Base-by-base conservation (phyloP, 345 rosid genomes). In the Euphorbia peplus region DNA sequence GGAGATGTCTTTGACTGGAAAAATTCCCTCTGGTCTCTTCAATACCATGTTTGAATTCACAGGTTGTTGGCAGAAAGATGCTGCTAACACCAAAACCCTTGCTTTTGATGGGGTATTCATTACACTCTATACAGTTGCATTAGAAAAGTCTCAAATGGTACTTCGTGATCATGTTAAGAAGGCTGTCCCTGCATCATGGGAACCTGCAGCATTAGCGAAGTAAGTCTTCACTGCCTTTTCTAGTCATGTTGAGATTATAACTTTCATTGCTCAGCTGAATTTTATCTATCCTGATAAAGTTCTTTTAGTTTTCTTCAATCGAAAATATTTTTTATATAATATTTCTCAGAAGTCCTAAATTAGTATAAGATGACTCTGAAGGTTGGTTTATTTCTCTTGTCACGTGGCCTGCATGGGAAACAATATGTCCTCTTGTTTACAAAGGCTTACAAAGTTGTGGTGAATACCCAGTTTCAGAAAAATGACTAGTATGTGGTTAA, bases 121-220 rank as follows among this genome's bases (percentile, higher is more conserved):
- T 75, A 84, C 93, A 19, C 80, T 90, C 14, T 93, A 93, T 73
- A 85, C 90, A 13, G 84, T 88, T 78, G 98, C 92, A 26, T 74
- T 93, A 73, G 97, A 87, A 71, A 93, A 93, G 72, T 89, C 97
- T 70, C 97, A 89, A 25, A 67, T 93, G 69, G 79, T 76, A 52
- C 90, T 90, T 53, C 79, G 87, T 60, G 90, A 93, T 53, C 89
- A 76, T 81, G 93, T 93, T 50, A 90, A 87, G 79, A 83, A 81
- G 75, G 90, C 95, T 18, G 97, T 89, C 26, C 98, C 98, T 55
- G 68, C 93, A 4, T 60, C 89, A 35, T 93, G 98, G 98, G 97
- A 93, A 65, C 96, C 98, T 73, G 87, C 93, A 74, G 90, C 96
- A 39, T 77, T 93, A 52, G 93, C 98, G 60, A 90, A 91, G 98